These are phyloP conservation scores for Rhododendron griersonianum DNA, from an alignment of 148 eudicot genomes.

Conservation along the genomic window DNA sequence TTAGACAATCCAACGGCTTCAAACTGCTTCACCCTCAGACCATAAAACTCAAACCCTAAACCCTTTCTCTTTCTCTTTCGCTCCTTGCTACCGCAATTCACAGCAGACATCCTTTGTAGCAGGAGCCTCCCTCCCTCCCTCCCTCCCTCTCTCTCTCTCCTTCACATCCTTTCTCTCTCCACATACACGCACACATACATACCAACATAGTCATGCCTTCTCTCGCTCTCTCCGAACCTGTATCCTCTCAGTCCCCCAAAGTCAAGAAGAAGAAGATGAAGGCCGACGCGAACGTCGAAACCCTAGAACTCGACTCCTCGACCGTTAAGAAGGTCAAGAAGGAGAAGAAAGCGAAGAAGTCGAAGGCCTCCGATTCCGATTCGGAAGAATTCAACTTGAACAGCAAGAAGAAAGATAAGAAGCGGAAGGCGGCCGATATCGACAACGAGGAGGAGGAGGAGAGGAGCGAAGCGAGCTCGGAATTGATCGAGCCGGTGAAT, in stretches of 20 bases:
- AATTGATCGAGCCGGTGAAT: slow-evolving; percentile 38
- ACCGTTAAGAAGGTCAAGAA: slow-evolving; percentile 21
- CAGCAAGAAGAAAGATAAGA: slow-evolving; percentile 44
- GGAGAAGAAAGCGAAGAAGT: slow-evolving; percentile 27
- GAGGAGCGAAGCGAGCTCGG: slow-evolving; percentile 46
- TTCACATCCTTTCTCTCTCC: neutral
- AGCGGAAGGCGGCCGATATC: slow-evolving; percentile 42
- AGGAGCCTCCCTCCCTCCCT: slow-evolving; percentile 1
- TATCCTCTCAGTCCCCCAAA: neutral
- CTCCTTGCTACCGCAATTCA: slow-evolving; percentile 20
- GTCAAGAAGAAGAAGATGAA: slow-evolving; percentile 37
- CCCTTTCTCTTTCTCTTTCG: neutral
- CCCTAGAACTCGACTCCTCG: slow-evolving; percentile 8
- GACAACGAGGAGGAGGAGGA: slow-evolving; percentile 4
- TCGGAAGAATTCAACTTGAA: slow-evolving; percentile 15
- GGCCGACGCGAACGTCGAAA: slow-evolving; percentile 12
- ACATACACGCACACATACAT: neutral
- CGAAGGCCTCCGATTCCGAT: slow-evolving; percentile 11
- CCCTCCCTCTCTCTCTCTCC: neutral
- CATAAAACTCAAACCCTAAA: neutral
- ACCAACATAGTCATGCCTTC: slow-evolving; percentile 39
- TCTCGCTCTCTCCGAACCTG: slow-evolving; percentile 6
- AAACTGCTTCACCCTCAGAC: neutral
- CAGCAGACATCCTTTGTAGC: slow-evolving; percentile 7
- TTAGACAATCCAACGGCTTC: slow-evolving; percentile 4